Evolutionary conservation across 176 grass and related monocot species (phyloP).

Genomic region (Aegilops sharonensis): DNA sequence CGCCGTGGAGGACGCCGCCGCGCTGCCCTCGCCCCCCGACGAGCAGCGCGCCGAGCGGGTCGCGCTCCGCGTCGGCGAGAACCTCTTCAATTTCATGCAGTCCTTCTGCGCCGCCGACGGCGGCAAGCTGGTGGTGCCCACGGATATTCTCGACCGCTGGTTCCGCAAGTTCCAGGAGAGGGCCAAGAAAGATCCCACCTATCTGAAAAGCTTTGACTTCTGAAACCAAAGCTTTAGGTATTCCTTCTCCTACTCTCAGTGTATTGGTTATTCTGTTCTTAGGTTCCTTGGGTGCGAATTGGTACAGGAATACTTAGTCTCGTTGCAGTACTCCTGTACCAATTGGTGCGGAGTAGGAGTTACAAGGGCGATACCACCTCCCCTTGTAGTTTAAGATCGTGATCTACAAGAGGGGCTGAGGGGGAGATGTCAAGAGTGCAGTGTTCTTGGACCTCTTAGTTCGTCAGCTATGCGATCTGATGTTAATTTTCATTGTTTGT

Average conservation of each 20-base stretch:
- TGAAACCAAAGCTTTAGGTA: slow-evolving; percentile 45
- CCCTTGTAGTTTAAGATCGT: background rate
- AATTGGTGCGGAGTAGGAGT: background rate
- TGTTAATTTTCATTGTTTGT: background rate
- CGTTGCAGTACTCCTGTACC: background rate
- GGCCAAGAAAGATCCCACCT: slow-evolving; percentile 73
- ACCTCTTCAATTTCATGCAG: slow-evolving; percentile 98
- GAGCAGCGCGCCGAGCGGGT: slow-evolving; percentile 72
- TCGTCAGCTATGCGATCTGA: background rate
- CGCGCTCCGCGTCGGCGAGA: slow-evolving; percentile 83
- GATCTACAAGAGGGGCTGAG: background rate
- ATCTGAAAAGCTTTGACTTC: slow-evolving; percentile 79
- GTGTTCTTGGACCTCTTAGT: background rate
- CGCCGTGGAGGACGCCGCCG: slow-evolving; percentile 72
- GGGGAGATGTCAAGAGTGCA: background rate
- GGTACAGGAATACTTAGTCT: background rate
- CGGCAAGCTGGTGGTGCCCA: slow-evolving; percentile 78
- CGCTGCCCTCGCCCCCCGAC: slow-evolving; percentile 58
- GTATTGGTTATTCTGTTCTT: background rate
- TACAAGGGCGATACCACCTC: background rate
- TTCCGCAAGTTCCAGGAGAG: slow-evolving; percentile 98
- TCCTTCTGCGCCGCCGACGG: slow-evolving; percentile 92
- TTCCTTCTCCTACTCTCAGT: slow-evolving; percentile 12
- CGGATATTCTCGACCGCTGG: slow-evolving; percentile 86
- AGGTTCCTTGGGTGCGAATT: background rate